Base-by-base conservation (phyloP, 768 basidiomycete genomes). In the Wakefieldia striispora region DNA sequence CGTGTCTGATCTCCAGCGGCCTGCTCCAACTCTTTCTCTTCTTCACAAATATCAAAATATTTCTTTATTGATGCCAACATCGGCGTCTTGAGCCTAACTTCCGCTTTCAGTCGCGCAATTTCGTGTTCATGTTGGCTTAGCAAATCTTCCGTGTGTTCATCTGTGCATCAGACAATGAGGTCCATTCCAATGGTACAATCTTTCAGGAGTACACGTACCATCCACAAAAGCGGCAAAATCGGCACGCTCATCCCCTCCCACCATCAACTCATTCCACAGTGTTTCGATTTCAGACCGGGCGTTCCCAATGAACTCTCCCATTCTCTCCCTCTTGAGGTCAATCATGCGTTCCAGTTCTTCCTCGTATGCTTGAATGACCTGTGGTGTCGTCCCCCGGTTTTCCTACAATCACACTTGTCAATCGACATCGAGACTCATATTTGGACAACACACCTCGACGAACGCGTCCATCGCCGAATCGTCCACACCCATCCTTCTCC, bases 381-480 rank as follows among this genome's bases (percentile, higher is more conserved):
- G 82, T 27, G 86, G 83, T 2, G 88, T 91, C 58, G 84, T 87
- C 3, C 95, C 95, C 24, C 89, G 75, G 64, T 95, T 69, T 19
- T 65, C 67, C 65, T 66, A 31, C 63, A 47, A 10, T 43, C 6
- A 21, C 3, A 19, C 10, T 16, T 9, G 36, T 59, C 21, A 57
- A 37, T 34, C 1, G 21, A 29, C 9, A 29, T 24, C 14, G 20
- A 21, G 3, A 41, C 7, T 8, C 2, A 5, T 1, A 10, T 13
- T 8, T 10, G 1, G 17, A n/a, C 13, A 13, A 53, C 65, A 52
- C 14, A 75, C 76, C 51, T 97, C 92, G 0, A 97, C 88, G 61
- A 99, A 99, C n/a, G 78, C 81, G 59, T 98, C 92, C 81, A 94
- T 92, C 39, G 86, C 86, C 1, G 68, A 70, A 41, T 94, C 89